These are phyloP conservation scores for Ophiostoma ulmi DNA, from an alignment of 2,329 filamentous ascomycete species.

Conservation along the genomic window DNA sequence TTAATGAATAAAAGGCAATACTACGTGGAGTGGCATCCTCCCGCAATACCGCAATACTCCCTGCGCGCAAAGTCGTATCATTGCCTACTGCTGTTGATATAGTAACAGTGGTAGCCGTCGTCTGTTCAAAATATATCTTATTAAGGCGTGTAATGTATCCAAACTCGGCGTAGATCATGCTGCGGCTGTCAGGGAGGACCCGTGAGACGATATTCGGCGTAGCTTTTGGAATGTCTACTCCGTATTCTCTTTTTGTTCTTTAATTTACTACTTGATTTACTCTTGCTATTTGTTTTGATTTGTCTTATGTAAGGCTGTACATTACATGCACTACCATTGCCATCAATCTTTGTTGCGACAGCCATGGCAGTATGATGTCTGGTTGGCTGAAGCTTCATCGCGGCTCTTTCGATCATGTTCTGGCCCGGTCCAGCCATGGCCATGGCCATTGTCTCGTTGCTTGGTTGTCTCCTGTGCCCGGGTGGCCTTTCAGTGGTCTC, in stretches of 20 bases:
- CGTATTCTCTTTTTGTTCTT: background rate
- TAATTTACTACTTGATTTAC: background rate
- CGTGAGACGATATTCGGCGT: constrained; percentile 11
- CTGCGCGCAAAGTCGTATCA: background rate
- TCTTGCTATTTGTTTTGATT: background rate
- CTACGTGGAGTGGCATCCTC: background rate
- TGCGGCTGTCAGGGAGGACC: constrained; percentile 9
- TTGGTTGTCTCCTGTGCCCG: too few species aligned
- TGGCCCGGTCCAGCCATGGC: background rate
- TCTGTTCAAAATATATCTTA: background rate
- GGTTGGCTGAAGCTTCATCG: background rate
- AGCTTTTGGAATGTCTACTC: background rate
- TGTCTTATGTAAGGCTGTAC: background rate
- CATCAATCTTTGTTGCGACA: too few species aligned
- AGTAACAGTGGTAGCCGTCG: background rate
- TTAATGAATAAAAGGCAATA: background rate
- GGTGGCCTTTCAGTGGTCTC: too few species aligned
- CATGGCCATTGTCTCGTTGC: too few species aligned
- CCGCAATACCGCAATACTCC: background rate
- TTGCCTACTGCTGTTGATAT: background rate
- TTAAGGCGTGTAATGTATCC: background rate
- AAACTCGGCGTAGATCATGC: background rate
- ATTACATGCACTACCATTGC: background rate
- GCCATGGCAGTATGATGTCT: background rate
- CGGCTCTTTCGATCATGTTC: background rate